Evolutionary conservation across 2,329 filamentous ascomycete species (phyloP), one percentile per base, ranked within the genome.

Genomic region (Fusarium nematophilum): DNA sequence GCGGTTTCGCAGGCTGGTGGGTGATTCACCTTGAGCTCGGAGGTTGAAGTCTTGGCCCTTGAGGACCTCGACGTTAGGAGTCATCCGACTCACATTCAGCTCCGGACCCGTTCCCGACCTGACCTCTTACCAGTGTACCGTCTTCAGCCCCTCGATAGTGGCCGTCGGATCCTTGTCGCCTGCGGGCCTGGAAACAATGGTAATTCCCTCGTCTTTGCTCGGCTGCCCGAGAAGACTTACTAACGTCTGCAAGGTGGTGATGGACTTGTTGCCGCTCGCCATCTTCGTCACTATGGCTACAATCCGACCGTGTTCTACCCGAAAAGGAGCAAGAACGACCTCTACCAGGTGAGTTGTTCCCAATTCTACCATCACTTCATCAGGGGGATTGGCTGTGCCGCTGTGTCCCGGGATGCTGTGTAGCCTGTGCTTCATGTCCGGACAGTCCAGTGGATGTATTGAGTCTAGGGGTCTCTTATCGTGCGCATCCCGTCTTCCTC

Each of bases 261-360:
- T 75, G 95, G 95, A 3, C 86, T 99, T 3, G 95, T 99, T 23
- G 93, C 94, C 40, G 95, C 95, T 47, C 88, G 95, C 21, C 95
- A 99, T 76, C 84, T 99, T 5, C 87, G 86, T 73, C 91, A 97
- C 72, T 98, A 96, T 73, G 94, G 95, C 59, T 99, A 98, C 77
- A 85, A 86, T 18, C 93, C 94, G 4, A 90, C 87, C 8, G 82
- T 99, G 37, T 98, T 95, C 79, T 98, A 96, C 71, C 95, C 95
- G 1, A 98, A 98, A 76, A 86, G 92, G 50, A 89, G 89, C 74
- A 95, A 94, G 73, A 94, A 93, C 64, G 93, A 97, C 42, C 82
- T 98, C 4, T 98, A 97, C 72, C 86, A 91, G 79, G 91, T 92
- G 76, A 66, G 76, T 67, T 18, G 6, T 7, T 42, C 27, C 21